phyloP scores from a whole-genome alignment of 1,284 basidiomycete species.

The Sporisorium iseilematis-ciliati region DNA sequence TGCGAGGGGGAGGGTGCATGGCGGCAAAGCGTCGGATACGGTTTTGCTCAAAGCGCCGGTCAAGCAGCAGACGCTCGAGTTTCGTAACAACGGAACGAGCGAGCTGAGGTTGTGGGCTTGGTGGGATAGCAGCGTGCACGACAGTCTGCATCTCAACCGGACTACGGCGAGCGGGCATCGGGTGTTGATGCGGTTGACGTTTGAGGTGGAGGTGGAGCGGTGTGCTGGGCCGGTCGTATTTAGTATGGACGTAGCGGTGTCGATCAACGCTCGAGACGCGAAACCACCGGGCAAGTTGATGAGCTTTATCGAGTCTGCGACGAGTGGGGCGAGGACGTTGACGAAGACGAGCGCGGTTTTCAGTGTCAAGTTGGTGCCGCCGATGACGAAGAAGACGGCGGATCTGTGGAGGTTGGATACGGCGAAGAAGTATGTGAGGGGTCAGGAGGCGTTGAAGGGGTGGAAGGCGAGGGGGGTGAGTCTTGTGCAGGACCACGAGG shows the following conservation, averaged over 20 bases:
- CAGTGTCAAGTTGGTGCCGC: conserved; percentile 82
- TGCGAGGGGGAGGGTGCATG: conserved; percentile 82
- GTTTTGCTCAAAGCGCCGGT: conserved; percentile 48
- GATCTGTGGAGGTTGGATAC: conserved; percentile 97
- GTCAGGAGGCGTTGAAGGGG: conserved; percentile 82
- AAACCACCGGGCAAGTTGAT: conserved; percentile 85
- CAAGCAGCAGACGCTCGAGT: conserved; percentile 59
- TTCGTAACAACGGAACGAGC: conserved; percentile 56
- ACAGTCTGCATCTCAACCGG: conserved; percentile 85
- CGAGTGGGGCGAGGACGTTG: conserved; percentile 73
- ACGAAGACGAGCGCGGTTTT: conserved; percentile 80
- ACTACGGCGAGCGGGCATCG: conserved; percentile 83
- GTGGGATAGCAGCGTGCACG: conserved; percentile 96
- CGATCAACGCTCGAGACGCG: conserved; percentile 87
- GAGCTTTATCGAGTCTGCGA: conserved; percentile 69
- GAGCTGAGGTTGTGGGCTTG: conserved; percentile 69
- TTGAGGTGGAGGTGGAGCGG: conserved; percentile 83
- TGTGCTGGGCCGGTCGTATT: conserved; percentile 87
- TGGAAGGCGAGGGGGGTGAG: conserved; percentile 91
- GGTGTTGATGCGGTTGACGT: conserved; percentile 81
- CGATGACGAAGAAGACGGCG: conserved; percentile 84
- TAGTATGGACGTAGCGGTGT: conserved; percentile 85
- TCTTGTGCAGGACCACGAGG: conserved; percentile 85
- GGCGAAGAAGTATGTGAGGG: conserved; percentile 89
- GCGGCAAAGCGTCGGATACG: conserved; percentile 73